Evolutionary conservation across 176 grass and related monocot genomes (phyloP).

Genomic region (Juncus effusus): DNA sequence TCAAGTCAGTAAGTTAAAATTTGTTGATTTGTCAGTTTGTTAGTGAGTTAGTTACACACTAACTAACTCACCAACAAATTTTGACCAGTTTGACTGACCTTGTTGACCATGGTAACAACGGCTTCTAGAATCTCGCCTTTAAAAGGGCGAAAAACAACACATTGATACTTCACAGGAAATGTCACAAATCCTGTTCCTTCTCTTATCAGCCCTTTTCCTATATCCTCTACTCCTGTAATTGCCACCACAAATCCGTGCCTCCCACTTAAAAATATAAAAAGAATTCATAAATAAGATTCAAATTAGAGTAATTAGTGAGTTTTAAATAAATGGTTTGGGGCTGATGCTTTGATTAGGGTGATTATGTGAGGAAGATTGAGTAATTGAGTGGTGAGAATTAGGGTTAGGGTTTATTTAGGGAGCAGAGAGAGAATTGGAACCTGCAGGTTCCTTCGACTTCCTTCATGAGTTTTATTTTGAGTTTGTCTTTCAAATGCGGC

Average conservation of each 20-base stretch:
- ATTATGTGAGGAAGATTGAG: neutral
- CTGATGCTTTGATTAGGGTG: neutral
- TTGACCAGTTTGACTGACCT: slow-evolving; percentile 16
- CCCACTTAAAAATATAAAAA: slow-evolving; percentile 40
- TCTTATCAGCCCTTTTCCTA: slow-evolving; percentile 92
- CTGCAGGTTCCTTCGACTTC: slow-evolving; percentile 98
- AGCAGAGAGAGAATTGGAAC: slow-evolving; percentile 19
- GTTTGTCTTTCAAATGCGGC: slow-evolving; percentile 88
- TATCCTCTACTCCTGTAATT: slow-evolving; percentile 90
- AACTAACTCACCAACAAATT: too few relatives aligned
- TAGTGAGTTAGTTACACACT: too few relatives aligned
- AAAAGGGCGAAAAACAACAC: slow-evolving; percentile 91
- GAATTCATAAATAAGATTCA: neutral
- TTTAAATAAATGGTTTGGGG: neutral
- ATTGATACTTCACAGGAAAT: slow-evolving; percentile 98
- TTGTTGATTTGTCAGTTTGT: too few relatives aligned
- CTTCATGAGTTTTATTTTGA: slow-evolving; percentile 97
- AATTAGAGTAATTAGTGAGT: neutral
- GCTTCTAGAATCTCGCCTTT: slow-evolving; percentile 97
- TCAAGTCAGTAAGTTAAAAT: too few relatives aligned
- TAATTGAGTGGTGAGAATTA: slow-evolving; percentile 2
- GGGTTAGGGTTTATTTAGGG: neutral
- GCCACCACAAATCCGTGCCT: slow-evolving; percentile 96
- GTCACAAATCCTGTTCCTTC: slow-evolving; percentile 95
- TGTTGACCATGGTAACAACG: slow-evolving; percentile 98